phyloP scores from a whole-genome alignment of 1,284 basidiomycete species.

The Fomes fomentarius region DNA sequence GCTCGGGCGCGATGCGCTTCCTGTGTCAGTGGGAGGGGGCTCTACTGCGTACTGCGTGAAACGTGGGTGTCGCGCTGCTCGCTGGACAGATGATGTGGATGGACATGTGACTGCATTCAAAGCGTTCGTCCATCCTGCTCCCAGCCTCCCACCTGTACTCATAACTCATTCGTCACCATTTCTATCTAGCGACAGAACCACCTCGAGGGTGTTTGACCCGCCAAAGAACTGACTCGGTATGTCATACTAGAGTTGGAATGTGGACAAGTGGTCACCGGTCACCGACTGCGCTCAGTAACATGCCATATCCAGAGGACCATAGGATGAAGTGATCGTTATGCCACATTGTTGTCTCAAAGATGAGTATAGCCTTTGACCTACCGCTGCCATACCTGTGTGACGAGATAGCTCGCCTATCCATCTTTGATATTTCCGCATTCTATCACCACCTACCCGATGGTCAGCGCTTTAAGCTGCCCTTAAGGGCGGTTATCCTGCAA shows the following conservation, averaged over 20 bases:
- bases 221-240: not conserved
- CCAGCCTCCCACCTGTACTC: not conserved
- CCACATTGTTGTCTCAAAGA: not conserved
- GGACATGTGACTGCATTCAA: not conserved
- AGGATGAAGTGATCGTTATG: not conserved
- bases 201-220: not conserved
- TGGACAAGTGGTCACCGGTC: not conserved
- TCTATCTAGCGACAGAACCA: not conserved
- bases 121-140: not conserved
- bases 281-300: not conserved
- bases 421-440: not conserved
- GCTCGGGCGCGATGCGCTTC: not conserved
- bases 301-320: too few species aligned
- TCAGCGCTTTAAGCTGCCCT: not conserved
- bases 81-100: not conserved
- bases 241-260: not conserved
- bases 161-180: not conserved
- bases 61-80: constrained; percentile 3
- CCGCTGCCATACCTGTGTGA: not conserved
- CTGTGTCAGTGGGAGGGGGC: not conserved
- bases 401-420: not conserved
- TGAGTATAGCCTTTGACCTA: not conserved
- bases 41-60: not conserved
- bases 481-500: not conserved
- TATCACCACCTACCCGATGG: not conserved